These are phyloP conservation scores for Calonectria montana DNA, from an alignment of 2,329 filamentous ascomycete genomes.

Conservation along the genomic window DNA sequence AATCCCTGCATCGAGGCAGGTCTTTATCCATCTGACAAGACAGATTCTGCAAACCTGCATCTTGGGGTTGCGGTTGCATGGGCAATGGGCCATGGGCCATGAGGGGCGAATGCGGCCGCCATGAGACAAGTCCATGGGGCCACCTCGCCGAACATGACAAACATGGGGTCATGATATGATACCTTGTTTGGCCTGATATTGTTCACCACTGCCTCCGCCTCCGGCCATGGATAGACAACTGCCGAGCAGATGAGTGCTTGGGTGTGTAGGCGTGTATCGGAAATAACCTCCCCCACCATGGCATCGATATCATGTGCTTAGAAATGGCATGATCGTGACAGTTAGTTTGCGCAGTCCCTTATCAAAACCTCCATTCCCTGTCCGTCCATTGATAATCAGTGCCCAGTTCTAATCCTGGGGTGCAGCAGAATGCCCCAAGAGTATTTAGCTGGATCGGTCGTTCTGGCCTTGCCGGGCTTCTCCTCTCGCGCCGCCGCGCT, in stretches of 20 bases:
- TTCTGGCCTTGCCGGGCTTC: background rate
- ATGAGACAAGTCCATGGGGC: conserved; percentile 2
- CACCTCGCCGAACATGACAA: conserved; percentile 4
- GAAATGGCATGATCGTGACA: conserved; percentile 20
- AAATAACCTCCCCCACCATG: conserved; percentile 19
- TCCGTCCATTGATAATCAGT: background rate
- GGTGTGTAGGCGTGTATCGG: background rate
- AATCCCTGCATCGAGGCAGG: background rate
- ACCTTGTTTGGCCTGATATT: conserved; percentile 3
- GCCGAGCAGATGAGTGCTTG: background rate
- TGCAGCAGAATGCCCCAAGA: conserved; percentile 29
- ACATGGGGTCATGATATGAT: conserved; percentile 21
- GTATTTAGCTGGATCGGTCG: background rate
- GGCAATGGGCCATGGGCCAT: conserved; percentile 3
- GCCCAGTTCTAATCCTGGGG: conserved; percentile 33
- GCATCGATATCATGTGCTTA: background rate
- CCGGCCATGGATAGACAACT: background rate
- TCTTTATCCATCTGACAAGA: background rate
- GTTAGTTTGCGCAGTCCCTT: background rate
- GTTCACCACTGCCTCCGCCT: background rate
- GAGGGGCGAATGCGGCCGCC: conserved; percentile 4
- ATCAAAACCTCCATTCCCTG: background rate
- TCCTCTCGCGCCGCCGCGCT: background rate
- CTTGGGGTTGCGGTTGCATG: conserved; percentile 10
- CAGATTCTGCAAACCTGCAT: conserved; percentile 8